A percentile compares a stretch with the other conserved stretches of the same genome.
Evolutionary conservation across 1,139 yeast species (phyloP).

Genomic region (Saccharomyces hybrid): DNA sequence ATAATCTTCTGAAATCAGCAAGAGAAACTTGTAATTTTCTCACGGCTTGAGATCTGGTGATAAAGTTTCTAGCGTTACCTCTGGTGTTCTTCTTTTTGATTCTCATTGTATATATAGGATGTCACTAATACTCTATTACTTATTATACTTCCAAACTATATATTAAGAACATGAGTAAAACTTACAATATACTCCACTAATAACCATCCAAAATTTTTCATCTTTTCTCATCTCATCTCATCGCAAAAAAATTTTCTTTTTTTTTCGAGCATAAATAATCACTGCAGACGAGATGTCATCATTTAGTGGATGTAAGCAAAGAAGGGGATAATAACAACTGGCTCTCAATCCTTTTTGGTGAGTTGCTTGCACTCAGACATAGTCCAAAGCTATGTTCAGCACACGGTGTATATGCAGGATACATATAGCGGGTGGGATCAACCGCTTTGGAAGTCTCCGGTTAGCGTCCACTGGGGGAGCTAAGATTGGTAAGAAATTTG

Average conservation of each 20-base stretch:
- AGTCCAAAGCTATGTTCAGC: background rate
- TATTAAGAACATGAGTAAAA: background rate
- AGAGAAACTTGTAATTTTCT: slow-evolving; percentile 85
- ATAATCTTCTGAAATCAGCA: slow-evolving; percentile 96
- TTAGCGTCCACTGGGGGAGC: background rate
- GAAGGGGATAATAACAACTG: background rate
- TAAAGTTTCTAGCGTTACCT: slow-evolving; percentile 89
- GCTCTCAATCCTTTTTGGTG: too few species aligned
- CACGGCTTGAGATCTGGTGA: slow-evolving; percentile 94
- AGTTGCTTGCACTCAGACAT: background rate
- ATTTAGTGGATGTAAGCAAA: background rate
- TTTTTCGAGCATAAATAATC: background rate
- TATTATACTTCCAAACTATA: background rate
- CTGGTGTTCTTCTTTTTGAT: slow-evolving; percentile 76
- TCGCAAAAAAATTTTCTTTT: slow-evolving; percentile 8
- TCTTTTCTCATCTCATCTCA: slow-evolving; percentile 22
- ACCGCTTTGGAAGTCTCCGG: background rate
- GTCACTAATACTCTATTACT: background rate
- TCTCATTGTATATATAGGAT: slow-evolving; percentile 22
- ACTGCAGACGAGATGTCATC: background rate
- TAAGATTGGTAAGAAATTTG: slow-evolving; percentile 16
- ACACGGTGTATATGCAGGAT: background rate
- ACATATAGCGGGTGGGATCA: background rate
- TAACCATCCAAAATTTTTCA: slow-evolving; percentile 7
- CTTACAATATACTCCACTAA: background rate